phyloP scores from a whole-genome alignment of 257 asterid species.

The Solanum corneliomulleri region DNA sequence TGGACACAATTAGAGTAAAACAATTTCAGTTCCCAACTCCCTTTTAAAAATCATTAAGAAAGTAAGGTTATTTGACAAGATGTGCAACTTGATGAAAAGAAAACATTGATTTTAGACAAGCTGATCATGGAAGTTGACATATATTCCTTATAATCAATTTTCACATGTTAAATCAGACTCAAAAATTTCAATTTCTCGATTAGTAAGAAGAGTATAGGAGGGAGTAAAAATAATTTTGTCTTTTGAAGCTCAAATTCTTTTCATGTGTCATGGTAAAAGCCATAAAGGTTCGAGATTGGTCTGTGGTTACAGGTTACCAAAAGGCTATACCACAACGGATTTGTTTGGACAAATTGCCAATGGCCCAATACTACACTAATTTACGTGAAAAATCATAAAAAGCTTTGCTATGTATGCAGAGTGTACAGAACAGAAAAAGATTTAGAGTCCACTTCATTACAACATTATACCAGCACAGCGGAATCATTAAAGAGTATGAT shows the following conservation, averaged over 20 bases:
- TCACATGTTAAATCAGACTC: background rate
- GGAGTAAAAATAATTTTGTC: background rate
- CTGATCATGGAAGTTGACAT: background rate
- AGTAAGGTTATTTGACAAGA: background rate
- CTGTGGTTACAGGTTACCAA: background rate
- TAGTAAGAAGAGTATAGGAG: background rate
- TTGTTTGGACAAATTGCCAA: background rate
- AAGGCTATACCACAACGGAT: background rate
- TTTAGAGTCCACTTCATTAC: background rate
- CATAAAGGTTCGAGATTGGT: background rate
- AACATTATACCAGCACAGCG: background rate
- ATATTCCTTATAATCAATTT: background rate
- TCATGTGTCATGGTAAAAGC: background rate
- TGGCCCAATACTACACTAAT: background rate
- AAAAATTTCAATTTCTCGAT: background rate
- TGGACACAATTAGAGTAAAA: background rate
- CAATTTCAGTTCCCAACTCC: background rate
- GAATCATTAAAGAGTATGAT: background rate
- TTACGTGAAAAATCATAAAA: background rate
- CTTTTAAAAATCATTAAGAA: background rate
- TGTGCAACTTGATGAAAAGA: background rate
- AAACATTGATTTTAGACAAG: background rate
- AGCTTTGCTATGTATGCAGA: background rate
- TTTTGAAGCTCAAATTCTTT: background rate
- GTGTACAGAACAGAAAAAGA: background rate